Evolutionary conservation across 1,284 basidiomycete genomes (phyloP), one percentile per base, ranked within the genome.

Genomic region (Kwoniella shivajii): DNA sequence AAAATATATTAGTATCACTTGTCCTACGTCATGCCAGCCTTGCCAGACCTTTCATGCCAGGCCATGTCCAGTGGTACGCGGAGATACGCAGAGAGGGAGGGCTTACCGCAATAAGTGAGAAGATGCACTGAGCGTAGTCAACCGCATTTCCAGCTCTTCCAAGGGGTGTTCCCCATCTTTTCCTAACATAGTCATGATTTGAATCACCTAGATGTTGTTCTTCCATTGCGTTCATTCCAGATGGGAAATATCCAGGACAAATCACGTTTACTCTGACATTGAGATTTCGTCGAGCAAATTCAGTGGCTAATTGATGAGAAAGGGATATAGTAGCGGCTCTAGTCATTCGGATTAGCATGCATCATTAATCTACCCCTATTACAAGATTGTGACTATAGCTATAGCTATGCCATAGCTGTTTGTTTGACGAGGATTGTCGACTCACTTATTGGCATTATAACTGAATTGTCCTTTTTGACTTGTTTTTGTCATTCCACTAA

Each of bases 391-490:
- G n/a, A n/a, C n/a, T n/a, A n/a, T n/a, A n/a, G n/a, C n/a, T n/a
- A n/a, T n/a, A n/a, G n/a, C n/a, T n/a, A n/a, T n/a, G n/a, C n/a
- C n/a, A n/a, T n/a, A n/a, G n/a, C n/a, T n/a, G n/a, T n/a, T n/a
- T n/a, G n/a, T n/a, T n/a, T n/a, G n/a, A n/a, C n/a, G 3, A n/a
- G 9, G 33, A 7, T 9, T 27, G 16, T n/a, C 6, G 11, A 57
- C 64, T 54, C 50, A 65, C 69, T 75, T 76, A 48, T 51, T 56
- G 9, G 73, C 66, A 46, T 78, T 78, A 64, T 76, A 78, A 59
- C 66, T 72, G 67, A 77, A 75, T 58, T 77, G 74, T 13, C 76
- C 75, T 4, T 64, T 50, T 57, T 77, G 75, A 18, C 64, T 66
- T 0, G 71, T 76, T 42, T 61, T 63, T 33, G 68, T 70, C 36